These are phyloP conservation scores for Coemansia sp. DNA, from an alignment of 192 early-diverging fungal species.

Conservation along the genomic window DNA sequence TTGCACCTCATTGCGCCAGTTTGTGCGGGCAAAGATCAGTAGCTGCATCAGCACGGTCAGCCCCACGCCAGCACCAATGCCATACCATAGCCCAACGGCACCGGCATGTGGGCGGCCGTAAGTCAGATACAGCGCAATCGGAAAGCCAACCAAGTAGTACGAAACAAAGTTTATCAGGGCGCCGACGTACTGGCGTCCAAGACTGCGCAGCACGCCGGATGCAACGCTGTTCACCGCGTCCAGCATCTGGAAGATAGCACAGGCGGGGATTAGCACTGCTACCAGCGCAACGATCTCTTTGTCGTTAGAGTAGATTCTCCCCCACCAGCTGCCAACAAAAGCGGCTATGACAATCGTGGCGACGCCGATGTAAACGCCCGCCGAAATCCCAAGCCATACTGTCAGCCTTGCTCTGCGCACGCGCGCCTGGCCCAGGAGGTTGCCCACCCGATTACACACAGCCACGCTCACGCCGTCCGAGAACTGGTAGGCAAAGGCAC, in stretches of 20 bases:
- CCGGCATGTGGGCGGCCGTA: constrained; percentile 44
- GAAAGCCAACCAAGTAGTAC: constrained; percentile 61
- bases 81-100: constrained; percentile 51
- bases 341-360: constrained; percentile 23
- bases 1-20: constrained; percentile 38
- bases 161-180: constrained; percentile 57
- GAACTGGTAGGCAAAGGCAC: constrained; percentile 55
- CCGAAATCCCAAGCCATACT: constrained; percentile 28
- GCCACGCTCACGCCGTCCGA: constrained; percentile 60
- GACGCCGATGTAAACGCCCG: constrained; percentile 20
- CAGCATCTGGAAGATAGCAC: constrained; percentile 67
- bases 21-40: constrained; percentile 24
- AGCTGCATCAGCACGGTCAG: constrained; percentile 40
- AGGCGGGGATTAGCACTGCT: constrained; percentile 73
- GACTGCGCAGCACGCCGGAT: constrained; percentile 58
- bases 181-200: constrained; percentile 57
- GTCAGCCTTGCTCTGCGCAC: constrained; percentile 38
- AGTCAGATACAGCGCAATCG: constrained; percentile 59
- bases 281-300: constrained; percentile 67
- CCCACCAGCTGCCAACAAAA: constrained; percentile 47
- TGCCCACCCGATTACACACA: constrained; percentile 58
- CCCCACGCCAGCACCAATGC: constrained; percentile 38
- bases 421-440: constrained; percentile 50
- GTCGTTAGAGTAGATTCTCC: constrained; percentile 68
- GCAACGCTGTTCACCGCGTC: constrained; percentile 66